Conservation (phyloP, 345 rosid genomes). For the Arabidopsis suecica region DNA sequence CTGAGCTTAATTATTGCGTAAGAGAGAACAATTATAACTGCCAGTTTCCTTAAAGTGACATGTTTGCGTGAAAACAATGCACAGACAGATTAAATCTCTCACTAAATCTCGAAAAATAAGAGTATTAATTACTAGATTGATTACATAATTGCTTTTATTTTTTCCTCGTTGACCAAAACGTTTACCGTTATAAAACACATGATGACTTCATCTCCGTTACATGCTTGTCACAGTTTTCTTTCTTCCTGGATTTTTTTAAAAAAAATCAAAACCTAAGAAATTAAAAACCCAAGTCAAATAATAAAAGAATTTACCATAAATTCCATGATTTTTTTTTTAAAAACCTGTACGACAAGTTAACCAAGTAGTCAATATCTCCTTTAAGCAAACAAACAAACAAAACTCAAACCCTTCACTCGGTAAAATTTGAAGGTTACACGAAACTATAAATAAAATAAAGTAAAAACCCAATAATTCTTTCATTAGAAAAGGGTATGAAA, state of each 20-base stretch:
- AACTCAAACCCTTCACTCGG: background rate
- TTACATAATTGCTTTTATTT: slow-evolving; percentile 27
- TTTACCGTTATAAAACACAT: slow-evolving; percentile 30
- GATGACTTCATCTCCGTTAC: slow-evolving; percentile 37
- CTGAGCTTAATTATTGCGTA: slow-evolving; percentile 33
- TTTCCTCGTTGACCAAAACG: slow-evolving; percentile 36
- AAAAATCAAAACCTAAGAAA: too few species aligned
- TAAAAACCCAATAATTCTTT: background rate
- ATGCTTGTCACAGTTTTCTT: slow-evolving; percentile 9
- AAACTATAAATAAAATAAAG: background rate
- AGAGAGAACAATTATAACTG: slow-evolving; percentile 40
- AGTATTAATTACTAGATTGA: slow-evolving; percentile 30
- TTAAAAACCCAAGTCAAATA: background rate
- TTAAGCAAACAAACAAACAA: background rate
- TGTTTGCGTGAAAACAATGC: slow-evolving; percentile 46
- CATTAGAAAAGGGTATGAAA: slow-evolving; percentile 3
- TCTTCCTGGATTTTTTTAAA: background rate
- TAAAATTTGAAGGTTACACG: slow-evolving; percentile 12
- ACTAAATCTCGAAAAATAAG: slow-evolving; percentile 30
- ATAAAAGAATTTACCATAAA: slow-evolving; percentile 1
- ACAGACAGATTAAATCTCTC: slow-evolving; percentile 29
- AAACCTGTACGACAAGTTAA: background rate
- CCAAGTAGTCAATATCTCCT: background rate
- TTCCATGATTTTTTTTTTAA: too few species aligned
- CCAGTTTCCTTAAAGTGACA: slow-evolving; percentile 36